Evolutionary conservation across 169 alveolate genomes (phyloP).

Genomic region (Plasmodium gallinaceum): DNA sequence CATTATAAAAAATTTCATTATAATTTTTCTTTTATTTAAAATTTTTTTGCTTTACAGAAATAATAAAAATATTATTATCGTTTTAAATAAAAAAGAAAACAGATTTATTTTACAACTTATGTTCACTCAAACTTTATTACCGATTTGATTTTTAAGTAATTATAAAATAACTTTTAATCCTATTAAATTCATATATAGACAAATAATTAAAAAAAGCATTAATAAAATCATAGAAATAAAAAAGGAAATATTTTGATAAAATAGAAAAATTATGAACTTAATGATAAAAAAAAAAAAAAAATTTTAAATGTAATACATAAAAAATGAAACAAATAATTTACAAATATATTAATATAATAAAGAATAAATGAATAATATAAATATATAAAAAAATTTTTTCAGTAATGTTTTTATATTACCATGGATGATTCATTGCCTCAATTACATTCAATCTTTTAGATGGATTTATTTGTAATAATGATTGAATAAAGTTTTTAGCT

Average conservation of each 20-base stretch:
- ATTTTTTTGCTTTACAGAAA: not conserved
- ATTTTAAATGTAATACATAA: not conserved
- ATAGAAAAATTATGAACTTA: not conserved
- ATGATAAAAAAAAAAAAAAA: not conserved
- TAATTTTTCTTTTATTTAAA: not conserved
- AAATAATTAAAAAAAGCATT: not conserved
- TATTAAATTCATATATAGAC: constrained; percentile 6
- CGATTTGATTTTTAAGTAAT: too few species aligned
- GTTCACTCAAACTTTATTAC: too few species aligned
- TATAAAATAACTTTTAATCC: constrained; percentile 62
- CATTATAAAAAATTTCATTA: too few species aligned
- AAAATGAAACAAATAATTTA: not conserved
- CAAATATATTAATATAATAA: too few species aligned
- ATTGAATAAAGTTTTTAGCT: constrained; percentile 76
- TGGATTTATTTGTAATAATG: constrained; percentile 71
- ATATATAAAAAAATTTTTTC: too few species aligned
- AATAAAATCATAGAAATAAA: too few species aligned
- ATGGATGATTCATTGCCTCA: constrained; percentile 80
- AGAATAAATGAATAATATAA: not conserved
- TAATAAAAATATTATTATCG: not conserved
- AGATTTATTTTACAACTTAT: not conserved
- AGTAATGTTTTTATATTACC: constrained; percentile 43
- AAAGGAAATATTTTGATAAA: too few species aligned
- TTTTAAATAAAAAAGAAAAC: not conserved
- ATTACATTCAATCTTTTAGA: constrained; percentile 69